Percentiles rank a stretch among this genome's conserved stretches.
Conservation (phyloP, 306 rosid species). For the Comarum palustre region DNA sequence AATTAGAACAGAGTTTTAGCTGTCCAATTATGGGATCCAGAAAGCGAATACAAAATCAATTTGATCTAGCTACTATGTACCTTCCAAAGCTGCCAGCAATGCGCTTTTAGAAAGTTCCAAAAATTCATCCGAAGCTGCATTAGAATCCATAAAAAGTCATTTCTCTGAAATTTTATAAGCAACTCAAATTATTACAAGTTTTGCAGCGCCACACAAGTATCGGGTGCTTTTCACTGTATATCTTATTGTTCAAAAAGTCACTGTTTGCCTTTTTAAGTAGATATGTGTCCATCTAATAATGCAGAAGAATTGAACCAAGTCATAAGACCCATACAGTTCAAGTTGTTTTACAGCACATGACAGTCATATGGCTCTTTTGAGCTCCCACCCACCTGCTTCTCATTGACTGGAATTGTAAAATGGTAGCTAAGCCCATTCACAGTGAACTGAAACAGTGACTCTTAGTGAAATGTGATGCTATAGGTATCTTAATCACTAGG, state of each 20-base stretch:
- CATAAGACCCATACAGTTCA: background rate
- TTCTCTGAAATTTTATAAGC: background rate
- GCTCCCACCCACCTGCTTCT: background rate
- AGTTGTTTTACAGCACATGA: background rate
- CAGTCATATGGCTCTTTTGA: background rate
- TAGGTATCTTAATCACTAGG: background rate
- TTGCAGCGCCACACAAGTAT: background rate
- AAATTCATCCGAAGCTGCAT: conserved; percentile 96
- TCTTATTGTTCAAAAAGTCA: background rate
- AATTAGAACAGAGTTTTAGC: conserved; percentile 14
- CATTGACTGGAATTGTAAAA: background rate
- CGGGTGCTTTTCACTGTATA: background rate
- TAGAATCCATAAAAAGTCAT: conserved; percentile 21
- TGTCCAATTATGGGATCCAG: conserved; percentile 21
- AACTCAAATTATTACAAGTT: background rate
- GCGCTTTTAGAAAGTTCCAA: conserved; percentile 92
- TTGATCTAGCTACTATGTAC: conserved; percentile 37
- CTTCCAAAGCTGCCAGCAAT: conserved; percentile 93
- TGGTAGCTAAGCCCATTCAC: background rate
- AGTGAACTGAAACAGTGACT: background rate
- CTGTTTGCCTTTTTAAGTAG: background rate
- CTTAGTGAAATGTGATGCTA: background rate
- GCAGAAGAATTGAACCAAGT: background rate
- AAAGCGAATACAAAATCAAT: conserved; percentile 5
- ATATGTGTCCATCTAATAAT: background rate